Conservation (phyloP, 2,329 filamentous ascomycete species). For the Aureobasidium sp. region DNA sequence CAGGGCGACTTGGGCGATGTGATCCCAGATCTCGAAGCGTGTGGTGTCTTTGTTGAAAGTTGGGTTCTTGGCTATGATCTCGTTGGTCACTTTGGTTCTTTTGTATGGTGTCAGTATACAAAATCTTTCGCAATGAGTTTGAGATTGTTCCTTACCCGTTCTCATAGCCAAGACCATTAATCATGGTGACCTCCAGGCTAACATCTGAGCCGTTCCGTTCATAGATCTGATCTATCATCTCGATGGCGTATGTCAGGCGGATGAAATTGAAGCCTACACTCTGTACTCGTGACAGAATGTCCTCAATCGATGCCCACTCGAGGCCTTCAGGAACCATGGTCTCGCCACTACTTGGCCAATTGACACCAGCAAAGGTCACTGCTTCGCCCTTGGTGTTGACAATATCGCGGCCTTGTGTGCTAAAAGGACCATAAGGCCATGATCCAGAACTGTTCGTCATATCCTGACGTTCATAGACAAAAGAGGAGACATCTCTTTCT, state of each 20-base stretch:
- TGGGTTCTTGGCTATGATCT: conserved; percentile 53
- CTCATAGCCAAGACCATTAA: conserved; percentile 38
- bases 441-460: neutral
- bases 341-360: conserved; percentile 56
- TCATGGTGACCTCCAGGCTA: conserved; percentile 19
- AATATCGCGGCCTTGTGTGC: conserved; percentile 26
- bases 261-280: conserved; percentile 57
- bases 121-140: neutral
- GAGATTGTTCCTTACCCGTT: conserved; percentile 37
- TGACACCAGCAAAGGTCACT: conserved; percentile 46
- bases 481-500: neutral
- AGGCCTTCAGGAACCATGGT: conserved; percentile 60
- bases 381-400: conserved; percentile 30
- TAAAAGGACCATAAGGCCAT: conserved; percentile 20
- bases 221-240: conserved; percentile 49
- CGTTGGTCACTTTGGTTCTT: conserved; percentile 38
- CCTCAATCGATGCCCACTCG: conserved; percentile 52
- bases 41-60: conserved; percentile 45
- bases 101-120: neutral
- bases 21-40: conserved; percentile 43
- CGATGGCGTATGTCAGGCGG: conserved; percentile 56
- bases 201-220: conserved; percentile 17
- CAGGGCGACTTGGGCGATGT: conserved; percentile 48
- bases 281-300: conserved; percentile 51
- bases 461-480: conserved; percentile 2